These are phyloP conservation scores for Tuber aestivum DNA, from an alignment of 495 filamentous ascomycete genomes.

Conservation along the genomic window DNA sequence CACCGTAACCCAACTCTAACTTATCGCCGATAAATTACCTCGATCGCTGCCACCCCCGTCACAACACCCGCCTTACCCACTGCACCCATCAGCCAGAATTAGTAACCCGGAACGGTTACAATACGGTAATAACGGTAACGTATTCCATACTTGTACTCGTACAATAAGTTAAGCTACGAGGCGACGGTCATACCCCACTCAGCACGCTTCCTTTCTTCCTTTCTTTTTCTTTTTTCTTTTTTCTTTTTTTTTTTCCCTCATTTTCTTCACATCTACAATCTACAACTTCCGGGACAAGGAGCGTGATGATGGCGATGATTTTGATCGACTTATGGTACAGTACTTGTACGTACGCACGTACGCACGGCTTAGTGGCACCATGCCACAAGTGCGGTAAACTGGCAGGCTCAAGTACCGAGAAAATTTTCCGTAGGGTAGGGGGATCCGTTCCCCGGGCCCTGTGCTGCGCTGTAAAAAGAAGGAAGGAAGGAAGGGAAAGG, in stretches of 20 bases:
- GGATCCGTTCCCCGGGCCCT: too few species aligned
- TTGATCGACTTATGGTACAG: too few species aligned
- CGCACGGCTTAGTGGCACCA: background rate
- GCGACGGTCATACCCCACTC: background rate
- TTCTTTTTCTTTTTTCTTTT: too few species aligned
- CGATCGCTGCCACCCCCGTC: background rate
- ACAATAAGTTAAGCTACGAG: background rate
- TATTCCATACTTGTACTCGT: too few species aligned
- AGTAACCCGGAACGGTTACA: constrained; percentile 3
- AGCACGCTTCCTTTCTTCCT: background rate
- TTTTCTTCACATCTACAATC: background rate
- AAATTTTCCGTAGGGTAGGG: background rate
- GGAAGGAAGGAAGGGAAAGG: background rate
- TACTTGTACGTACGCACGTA: too few species aligned
- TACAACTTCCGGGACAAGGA: background rate
- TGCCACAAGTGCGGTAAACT: background rate
- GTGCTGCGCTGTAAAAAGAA: background rate
- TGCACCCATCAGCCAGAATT: constrained; percentile 7
- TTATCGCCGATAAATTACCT: constrained; percentile 5
- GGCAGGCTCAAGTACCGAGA: background rate
- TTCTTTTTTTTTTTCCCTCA: too few species aligned
- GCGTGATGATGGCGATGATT: background rate
- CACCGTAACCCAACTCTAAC: constrained; percentile 1
- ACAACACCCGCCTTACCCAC: constrained; percentile 14
- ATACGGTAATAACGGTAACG: too few species aligned